Evolutionary conservation across 2,329 filamentous ascomycete genomes (phyloP).

Genomic region (Stagonosporopsis cucurbitacearum): DNA sequence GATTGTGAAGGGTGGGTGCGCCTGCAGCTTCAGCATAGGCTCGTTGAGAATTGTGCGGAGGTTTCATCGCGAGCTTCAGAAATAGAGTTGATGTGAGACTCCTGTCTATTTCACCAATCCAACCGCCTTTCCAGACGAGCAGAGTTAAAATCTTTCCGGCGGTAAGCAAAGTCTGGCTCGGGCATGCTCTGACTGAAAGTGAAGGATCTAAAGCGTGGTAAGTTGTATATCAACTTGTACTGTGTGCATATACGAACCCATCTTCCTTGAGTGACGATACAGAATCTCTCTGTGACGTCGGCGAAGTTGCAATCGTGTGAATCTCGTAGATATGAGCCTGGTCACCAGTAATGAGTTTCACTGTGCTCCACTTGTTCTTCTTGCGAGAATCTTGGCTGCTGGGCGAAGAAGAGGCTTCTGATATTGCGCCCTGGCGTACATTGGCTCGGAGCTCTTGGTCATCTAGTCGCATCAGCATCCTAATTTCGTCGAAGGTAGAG

Average conservation of each 20-base stretch:
- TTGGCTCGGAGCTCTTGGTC: background rate
- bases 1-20: background rate
- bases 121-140: background rate
- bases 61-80: background rate
- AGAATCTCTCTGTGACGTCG: background rate
- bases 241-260: background rate
- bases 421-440: background rate
- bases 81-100: background rate
- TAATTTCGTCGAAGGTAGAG: background rate
- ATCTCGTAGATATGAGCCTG: background rate
- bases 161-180: too few species aligned
- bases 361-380: constrained; percentile 5
- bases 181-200: too few species aligned
- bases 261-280: background rate
- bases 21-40: background rate
- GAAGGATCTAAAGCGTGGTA: background rate
- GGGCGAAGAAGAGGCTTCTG: background rate
- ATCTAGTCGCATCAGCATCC: background rate
- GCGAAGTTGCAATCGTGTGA: background rate
- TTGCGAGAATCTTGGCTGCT: background rate
- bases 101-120: too few species aligned
- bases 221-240: background rate
- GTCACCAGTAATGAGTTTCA: background rate
- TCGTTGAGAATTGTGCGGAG: background rate
- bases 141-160: too few species aligned